These are phyloP conservation scores for Penicillium bialowiezense DNA, from an alignment of 495 filamentous ascomycete genomes.

Conservation along the genomic window DNA sequence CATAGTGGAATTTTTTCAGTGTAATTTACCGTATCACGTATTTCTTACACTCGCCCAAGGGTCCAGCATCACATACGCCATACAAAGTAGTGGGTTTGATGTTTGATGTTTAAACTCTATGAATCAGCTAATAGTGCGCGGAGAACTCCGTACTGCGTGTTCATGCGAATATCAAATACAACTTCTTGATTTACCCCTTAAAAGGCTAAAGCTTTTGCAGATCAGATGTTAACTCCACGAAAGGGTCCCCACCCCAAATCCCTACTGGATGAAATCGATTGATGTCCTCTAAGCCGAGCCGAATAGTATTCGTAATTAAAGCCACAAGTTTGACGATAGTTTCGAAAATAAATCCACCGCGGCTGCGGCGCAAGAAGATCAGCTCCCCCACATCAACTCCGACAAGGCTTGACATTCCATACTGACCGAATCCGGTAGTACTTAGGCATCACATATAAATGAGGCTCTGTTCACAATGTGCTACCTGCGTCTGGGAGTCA, in stretches of 20 bases:
- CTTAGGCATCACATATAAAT: background rate
- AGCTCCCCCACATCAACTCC: background rate
- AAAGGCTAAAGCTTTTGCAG: background rate
- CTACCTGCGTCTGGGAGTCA: constrained; percentile 3
- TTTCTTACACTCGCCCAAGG: no score
- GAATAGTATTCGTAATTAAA: background rate
- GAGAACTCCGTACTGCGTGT: no score
- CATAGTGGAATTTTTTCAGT: background rate
- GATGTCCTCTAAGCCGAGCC: background rate
- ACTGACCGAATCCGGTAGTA: background rate
- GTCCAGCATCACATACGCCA: no score
- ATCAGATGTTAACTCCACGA: background rate
- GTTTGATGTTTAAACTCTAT: no score
- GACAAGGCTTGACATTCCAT: background rate
- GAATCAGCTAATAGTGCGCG: no score
- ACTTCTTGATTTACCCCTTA: background rate
- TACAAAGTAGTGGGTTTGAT: no score
- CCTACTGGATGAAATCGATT: no score
- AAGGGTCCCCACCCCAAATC: background rate
- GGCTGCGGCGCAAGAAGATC: background rate
- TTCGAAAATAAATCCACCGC: background rate
- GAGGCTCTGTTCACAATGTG: constrained; percentile 7
- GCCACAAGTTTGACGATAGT: background rate
- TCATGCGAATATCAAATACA: no score
- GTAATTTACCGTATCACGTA: no score